Evolutionary conservation across 1,284 basidiomycete genomes (phyloP).

Genomic region (Marasmius tenuissimus): DNA sequence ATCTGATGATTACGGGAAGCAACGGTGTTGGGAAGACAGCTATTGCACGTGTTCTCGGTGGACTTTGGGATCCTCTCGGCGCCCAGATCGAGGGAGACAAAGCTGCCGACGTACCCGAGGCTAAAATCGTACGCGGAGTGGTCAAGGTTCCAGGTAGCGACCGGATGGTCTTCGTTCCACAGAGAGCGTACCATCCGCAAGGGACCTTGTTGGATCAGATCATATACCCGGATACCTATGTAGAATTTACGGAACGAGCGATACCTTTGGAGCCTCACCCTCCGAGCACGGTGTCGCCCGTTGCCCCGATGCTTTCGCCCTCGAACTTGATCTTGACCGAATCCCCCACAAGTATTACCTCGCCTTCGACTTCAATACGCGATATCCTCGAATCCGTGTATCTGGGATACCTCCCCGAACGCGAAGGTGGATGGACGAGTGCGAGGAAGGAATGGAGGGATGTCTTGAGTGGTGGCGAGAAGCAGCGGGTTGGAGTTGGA

Average conservation of each 20-base stretch:
- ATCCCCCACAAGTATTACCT: neutral
- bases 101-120: neutral
- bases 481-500: slow-evolving; percentile 69
- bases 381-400: slow-evolving; percentile 80
- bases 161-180: slow-evolving; percentile 87
- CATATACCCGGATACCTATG: slow-evolving; percentile 85
- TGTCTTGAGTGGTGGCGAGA: slow-evolving; percentile 93
- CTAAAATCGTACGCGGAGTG: neutral
- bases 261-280: slow-evolving; percentile 43
- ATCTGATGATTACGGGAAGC: slow-evolving; percentile 92
- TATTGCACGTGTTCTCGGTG: slow-evolving; percentile 87
- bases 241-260: slow-evolving; percentile 67
- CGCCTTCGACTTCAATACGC: slow-evolving; percentile 46
- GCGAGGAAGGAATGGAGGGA: slow-evolving; percentile 95
- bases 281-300: neutral
- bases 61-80: slow-evolving; percentile 77
- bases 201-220: slow-evolving; percentile 88
- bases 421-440: slow-evolving; percentile 89
- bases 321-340: neutral
- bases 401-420: slow-evolving; percentile 80
- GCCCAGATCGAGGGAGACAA: neutral
- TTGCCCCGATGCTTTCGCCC: neutral
- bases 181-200: slow-evolving; percentile 87
- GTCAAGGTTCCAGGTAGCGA: slow-evolving; percentile 32
- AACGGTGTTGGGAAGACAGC: slow-evolving; percentile 95